phyloP scores from a whole-genome alignment of 2,329 filamentous ascomycete genomes.

The Cadophora gregata region DNA sequence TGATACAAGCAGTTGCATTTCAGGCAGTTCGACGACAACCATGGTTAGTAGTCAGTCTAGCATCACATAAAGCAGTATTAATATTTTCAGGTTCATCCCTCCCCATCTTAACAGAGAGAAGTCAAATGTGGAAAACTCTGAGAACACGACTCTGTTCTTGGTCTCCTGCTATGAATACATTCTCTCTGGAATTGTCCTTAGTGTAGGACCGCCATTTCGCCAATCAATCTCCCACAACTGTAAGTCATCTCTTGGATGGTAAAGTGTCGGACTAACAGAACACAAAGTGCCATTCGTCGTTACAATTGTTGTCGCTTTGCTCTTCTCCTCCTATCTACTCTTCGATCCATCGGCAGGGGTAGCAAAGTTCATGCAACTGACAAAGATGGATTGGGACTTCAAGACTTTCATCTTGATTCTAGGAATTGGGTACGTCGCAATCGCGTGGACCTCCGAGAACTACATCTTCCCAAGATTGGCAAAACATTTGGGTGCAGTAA shows the following conservation, averaged over 20 bases:
- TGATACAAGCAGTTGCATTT: constrained; percentile 78
- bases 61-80: neutral
- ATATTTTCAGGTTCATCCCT: constrained; percentile 71
- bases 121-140: constrained; percentile 86
- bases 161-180: constrained; percentile 96
- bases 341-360: constrained; percentile 75
- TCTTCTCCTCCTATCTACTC: constrained; percentile 80
- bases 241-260: constrained; percentile 51
- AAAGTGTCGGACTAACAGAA: constrained; percentile 12
- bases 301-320: constrained; percentile 72
- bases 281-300: constrained; percentile 81
- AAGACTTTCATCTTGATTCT: constrained; percentile 74
- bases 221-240: constrained; percentile 81
- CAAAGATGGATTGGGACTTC: constrained; percentile 74
- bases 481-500: constrained; percentile 66
- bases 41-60: constrained; percentile 61
- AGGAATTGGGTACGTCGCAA: constrained; percentile 69
- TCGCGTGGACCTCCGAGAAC: constrained; percentile 76
- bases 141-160: constrained; percentile 91
- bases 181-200: constrained; percentile 85
- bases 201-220: constrained; percentile 89
- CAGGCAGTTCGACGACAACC: constrained; percentile 76
- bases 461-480: constrained; percentile 73
- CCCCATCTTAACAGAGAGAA: constrained; percentile 79
- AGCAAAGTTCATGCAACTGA: constrained; percentile 81